phyloP scores from a whole-genome alignment of 2,329 filamentous ascomycete genomes.

The Arthrobotrys megalospora region DNA sequence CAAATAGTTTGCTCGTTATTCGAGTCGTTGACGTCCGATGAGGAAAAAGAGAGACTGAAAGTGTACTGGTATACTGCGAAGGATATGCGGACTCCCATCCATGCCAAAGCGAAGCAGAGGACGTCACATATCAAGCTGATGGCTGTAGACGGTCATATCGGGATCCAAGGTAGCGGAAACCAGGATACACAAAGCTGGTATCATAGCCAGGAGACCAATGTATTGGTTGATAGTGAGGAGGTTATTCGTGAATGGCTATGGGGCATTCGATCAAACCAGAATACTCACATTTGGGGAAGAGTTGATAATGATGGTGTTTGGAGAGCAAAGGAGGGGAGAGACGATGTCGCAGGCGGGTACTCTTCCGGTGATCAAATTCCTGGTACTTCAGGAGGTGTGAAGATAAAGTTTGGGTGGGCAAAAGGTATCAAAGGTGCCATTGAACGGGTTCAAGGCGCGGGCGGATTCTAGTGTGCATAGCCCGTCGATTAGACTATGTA shows the following conservation, averaged over 20 bases:
- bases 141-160: conserved; percentile 79
- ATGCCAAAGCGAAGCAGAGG: conserved; percentile 76
- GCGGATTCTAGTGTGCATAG: conserved; percentile 69
- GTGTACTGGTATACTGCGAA: conserved; percentile 81
- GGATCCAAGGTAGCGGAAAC: conserved; percentile 82
- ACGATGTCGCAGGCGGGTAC: conserved; percentile 71
- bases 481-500: background rate
- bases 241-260: conserved; percentile 77
- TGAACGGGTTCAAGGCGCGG: conserved; percentile 73
- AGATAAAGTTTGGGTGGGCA: conserved; percentile 71
- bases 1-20: conserved; percentile 77
- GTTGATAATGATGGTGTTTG: conserved; percentile 75
- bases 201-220: conserved; percentile 82
- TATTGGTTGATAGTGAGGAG: conserved; percentile 77
- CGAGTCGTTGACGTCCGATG: conserved; percentile 70
- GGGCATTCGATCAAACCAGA: conserved; percentile 76
- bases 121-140: conserved; percentile 82
- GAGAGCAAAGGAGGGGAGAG: conserved; percentile 72
- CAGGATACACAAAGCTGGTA: conserved; percentile 86
- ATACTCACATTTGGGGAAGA: conserved; percentile 75
- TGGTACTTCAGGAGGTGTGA: conserved; percentile 36
- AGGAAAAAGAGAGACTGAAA: conserved; percentile 71
- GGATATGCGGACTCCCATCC: conserved; percentile 78
- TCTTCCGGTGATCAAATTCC: conserved; percentile 67
- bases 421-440: conserved; percentile 74